Evolutionary conservation across 768 basidiomycete genomes (phyloP), one percentile per base, ranked within the genome.

Genomic region (Trichaptum fuscoviolaceum): DNA sequence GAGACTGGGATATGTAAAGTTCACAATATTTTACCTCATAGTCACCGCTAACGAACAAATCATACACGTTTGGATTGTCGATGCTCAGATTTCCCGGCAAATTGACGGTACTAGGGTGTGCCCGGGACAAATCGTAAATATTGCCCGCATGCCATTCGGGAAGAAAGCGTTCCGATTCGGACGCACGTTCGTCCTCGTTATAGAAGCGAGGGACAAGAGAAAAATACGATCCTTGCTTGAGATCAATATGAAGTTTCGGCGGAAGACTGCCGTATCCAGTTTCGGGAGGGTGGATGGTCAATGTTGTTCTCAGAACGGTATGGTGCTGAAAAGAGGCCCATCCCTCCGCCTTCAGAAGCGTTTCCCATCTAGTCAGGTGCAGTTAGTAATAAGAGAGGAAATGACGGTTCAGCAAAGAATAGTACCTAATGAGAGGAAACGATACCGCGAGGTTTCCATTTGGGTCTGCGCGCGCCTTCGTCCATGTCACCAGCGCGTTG

Each of bases 241-340:
- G 79, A 35, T 89, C 80, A 0, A 92, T 78, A 1, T 81, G 78
- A 60, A 95, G 77, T 18, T 23, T 27, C 7, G 59, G 59, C 9
- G 59, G 35, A 58, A 64, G 26, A 1, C 57, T 64, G 12, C 59
- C 65, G 67, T 20, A 18, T 26, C 58, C 42, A 20, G 35, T 66
- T 52, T 18, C 27, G 18, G 84, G 84, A 12, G 88, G 86, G 62
- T 80, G 76, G 20, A 95, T 67, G 1, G 83, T 87, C 5, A 95
- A 66, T 10, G 82, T 84, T 0, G 90, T 84, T 36, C 84, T 87
- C 20, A 95, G 80, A 34, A 94, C 77, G 8, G 84, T 82, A 70
- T 93, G 87, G 71, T 93, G 91, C 75, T 96, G 94, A 20, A 95
- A 77, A 24, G 85, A 88, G 25, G 93, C 89, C 94, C 94, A 95